A percentile compares a stretch with the other conserved stretches of the same genome.
phyloP scores from a whole-genome alignment of 1,284 basidiomycete species.

The Ustilago bromivora region DNA sequence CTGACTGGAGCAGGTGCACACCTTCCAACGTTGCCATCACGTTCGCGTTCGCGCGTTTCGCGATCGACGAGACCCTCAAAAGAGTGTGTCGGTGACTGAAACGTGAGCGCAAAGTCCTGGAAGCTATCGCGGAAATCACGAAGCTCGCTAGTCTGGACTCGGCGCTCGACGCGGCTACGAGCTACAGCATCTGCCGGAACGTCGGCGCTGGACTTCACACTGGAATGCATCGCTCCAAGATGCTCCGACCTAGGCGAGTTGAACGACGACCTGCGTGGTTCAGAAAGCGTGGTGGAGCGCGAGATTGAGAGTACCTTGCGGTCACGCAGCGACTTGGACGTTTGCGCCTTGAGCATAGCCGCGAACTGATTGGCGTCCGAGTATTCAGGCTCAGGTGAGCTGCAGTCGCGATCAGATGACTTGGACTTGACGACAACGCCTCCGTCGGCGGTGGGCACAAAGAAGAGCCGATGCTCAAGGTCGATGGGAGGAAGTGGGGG shows the following conservation, averaged over 20 bases:
- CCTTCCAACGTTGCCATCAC: constrained; percentile 16
- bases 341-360: constrained; percentile 52
- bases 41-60: constrained; percentile 42
- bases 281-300: constrained; percentile 40
- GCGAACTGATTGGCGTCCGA: constrained; percentile 47
- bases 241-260: constrained; percentile 47
- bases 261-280: constrained; percentile 47
- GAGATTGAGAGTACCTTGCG: constrained; percentile 43
- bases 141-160: neutral
- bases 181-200: neutral
- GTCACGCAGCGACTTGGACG: constrained; percentile 47
- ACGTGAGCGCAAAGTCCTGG: neutral
- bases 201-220: neutral
- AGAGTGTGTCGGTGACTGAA: constrained; percentile 3
- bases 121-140: neutral
- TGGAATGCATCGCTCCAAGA: constrained; percentile 9
- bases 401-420: constrained; percentile 13
- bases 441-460: constrained; percentile 30
- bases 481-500: constrained; percentile 51
- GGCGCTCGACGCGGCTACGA: neutral
- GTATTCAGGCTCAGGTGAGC: constrained; percentile 21
- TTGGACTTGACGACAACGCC: constrained; percentile 15
- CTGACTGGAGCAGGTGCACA: constrained; percentile 18
- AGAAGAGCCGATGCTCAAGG: constrained; percentile 44
- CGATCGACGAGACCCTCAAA: constrained; percentile 32